Evolutionary conservation across 2,329 filamentous ascomycete species (phyloP).

Genomic region (Drechslerella dactyloides): DNA sequence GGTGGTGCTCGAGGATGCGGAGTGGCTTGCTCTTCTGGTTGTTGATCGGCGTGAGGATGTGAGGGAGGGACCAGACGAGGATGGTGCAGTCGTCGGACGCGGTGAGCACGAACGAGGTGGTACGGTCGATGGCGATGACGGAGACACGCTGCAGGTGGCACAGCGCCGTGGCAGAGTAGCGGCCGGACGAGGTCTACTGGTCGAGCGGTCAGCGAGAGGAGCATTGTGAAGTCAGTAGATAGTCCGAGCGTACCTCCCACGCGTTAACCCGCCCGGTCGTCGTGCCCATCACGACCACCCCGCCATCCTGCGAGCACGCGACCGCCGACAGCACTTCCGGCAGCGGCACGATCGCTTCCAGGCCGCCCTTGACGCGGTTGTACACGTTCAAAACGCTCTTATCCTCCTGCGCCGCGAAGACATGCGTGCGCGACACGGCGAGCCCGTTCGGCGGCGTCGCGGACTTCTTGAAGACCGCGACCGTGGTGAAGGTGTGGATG

Average conservation of each 20-base stretch:
- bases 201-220: conserved; percentile 46
- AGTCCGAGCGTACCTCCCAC: conserved; percentile 77
- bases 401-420: conserved; percentile 89
- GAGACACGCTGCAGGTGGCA: conserved; percentile 82
- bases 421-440: conserved; percentile 78
- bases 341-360: conserved; percentile 87
- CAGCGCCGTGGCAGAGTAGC: conserved; percentile 75
- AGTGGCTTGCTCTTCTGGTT: conserved; percentile 70
- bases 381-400: conserved; percentile 96
- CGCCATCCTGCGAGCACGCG: conserved; percentile 74
- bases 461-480: conserved; percentile 90
- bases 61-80: conserved; percentile 85
- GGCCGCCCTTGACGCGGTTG: conserved; percentile 78
- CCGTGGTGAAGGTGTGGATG: conserved; percentile 84
- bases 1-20: conserved; percentile 77
- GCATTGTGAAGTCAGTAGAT: neutral
- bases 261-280: conserved; percentile 83
- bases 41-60: conserved; percentile 67
- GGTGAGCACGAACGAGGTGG: conserved; percentile 75
- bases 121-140: conserved; percentile 72
- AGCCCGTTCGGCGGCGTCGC: conserved; percentile 78
- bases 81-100: conserved; percentile 86
- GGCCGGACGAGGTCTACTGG: conserved; percentile 72
- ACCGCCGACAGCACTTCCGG: conserved; percentile 80
- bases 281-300: conserved; percentile 70